These are phyloP conservation scores for Exidia glandulosa DNA, from an alignment of 768 basidiomycete species.

Conservation along the genomic window DNA sequence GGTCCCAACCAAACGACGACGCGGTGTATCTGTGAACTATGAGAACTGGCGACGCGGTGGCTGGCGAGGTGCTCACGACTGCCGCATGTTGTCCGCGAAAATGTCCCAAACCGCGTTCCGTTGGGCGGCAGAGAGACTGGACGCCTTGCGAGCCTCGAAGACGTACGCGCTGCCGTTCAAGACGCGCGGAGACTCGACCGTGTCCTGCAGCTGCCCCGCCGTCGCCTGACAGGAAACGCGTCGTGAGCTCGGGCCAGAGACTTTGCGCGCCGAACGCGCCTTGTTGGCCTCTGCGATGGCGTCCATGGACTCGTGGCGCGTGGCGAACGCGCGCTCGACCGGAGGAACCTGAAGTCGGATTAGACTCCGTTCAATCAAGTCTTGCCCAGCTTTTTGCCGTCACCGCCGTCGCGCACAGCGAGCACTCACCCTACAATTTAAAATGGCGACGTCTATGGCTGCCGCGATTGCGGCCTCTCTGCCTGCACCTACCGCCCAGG, in stretches of 20 bases:
- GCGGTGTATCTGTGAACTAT: constrained; percentile 34
- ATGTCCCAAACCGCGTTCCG: constrained; percentile 39
- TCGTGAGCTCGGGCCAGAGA: background rate
- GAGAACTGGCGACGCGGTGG: background rate
- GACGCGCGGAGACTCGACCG: background rate
- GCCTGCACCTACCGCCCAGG: constrained; percentile 42
- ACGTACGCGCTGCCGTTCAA: background rate
- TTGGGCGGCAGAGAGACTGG: constrained; percentile 25
- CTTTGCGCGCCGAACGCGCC: background rate
- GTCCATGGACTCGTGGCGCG: no score
- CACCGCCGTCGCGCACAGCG: constrained; percentile 1
- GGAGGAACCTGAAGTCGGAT: background rate
- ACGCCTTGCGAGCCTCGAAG: constrained; percentile 15
- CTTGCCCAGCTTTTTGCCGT: background rate
- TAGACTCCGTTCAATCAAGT: background rate
- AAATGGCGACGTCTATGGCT: constrained; percentile 80
- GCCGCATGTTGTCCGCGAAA: constrained; percentile 49
- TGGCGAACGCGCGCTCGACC: background rate
- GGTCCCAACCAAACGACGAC: constrained; percentile 61
- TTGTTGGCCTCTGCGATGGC: background rate
- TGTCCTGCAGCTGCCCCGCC: background rate
- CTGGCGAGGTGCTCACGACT: constrained; percentile 17
- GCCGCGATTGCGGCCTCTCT: constrained; percentile 81
- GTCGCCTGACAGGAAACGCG: background rate
- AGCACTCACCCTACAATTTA: constrained; percentile 1